Conservation (phyloP, 768 basidiomycete genomes). For the Dentipellis fragilis region DNA sequence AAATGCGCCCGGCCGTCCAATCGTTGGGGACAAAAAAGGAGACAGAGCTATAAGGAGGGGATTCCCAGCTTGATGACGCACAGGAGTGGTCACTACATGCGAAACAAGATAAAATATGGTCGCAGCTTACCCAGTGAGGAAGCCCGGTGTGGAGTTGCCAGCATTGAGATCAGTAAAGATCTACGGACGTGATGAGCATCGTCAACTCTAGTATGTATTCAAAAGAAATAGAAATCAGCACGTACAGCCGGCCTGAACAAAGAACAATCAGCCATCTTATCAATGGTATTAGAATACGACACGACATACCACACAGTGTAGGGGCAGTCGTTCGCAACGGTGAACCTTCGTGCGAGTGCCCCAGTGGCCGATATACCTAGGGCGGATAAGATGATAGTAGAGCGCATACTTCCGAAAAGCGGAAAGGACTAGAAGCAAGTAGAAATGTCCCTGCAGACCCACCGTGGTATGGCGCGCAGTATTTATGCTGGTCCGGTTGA, state of each 20-base stretch:
- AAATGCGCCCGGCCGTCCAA: conserved; percentile 18
- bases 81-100: neutral
- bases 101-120: neutral
- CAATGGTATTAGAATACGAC: neutral
- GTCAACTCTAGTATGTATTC: neutral
- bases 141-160: neutral
- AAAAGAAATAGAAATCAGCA: neutral
- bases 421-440: too few species aligned
- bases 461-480: too few species aligned
- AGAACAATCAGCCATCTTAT: neutral
- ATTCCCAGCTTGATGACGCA: conserved; percentile 11
- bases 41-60: conserved; percentile 8
- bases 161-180: conserved; percentile 9
- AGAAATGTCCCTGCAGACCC: too few species aligned
- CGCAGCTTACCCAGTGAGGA: conserved; percentile 5
- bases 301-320: neutral
- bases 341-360: neutral
- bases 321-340: neutral
- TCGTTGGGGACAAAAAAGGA: conserved; percentile 16
- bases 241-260: neutral
- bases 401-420: too few species aligned
- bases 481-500: too few species aligned
- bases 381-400: too few species aligned
- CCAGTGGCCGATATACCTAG: too few species aligned
- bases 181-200: neutral